Evolutionary conservation across 495 filamentous ascomycete genomes (phyloP).

Genomic region (Choiromyces venosus): DNA sequence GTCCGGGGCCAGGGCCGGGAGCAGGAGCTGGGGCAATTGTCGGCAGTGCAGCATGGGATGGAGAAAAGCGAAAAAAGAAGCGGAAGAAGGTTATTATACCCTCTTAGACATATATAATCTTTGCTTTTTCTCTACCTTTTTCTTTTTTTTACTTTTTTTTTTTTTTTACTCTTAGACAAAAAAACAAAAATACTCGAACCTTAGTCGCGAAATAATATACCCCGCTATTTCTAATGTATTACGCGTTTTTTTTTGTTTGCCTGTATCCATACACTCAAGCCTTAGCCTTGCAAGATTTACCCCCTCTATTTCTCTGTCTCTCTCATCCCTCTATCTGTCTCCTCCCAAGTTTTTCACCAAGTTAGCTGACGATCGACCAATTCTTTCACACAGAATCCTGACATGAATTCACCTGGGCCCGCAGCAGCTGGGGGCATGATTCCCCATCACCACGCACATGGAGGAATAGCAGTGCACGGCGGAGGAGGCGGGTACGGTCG

Average conservation of each 20-base stretch:
- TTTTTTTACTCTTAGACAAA: conserved; percentile 4
- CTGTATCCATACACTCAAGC: neutral
- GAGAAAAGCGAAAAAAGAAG: conserved; percentile 43
- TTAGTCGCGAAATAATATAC: conserved; percentile 1
- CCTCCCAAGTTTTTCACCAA: neutral
- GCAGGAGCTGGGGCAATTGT: conserved; percentile 17
- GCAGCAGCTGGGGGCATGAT: conserved; percentile 24
- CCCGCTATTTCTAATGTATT: neutral
- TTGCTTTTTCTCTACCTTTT: conserved; percentile 13
- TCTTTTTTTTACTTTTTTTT: conserved; percentile 1
- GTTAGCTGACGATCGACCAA: neutral
- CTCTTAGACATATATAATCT: conserved; percentile 11
- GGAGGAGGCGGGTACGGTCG: conserved; percentile 17
- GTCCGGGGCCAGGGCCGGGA: neutral
- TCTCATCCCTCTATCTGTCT: too few species aligned
- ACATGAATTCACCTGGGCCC: conserved; percentile 31
- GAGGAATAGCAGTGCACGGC: conserved; percentile 24
- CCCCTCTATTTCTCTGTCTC: too few species aligned
- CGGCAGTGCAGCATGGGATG: conserved; percentile 40
- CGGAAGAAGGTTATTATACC: conserved; percentile 42
- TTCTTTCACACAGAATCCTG: conserved; percentile 23
- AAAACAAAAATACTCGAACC: conserved; percentile 18
- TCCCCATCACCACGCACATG: conserved; percentile 24
- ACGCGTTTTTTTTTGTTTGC: neutral
- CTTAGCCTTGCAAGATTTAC: neutral